These are phyloP conservation scores for Talaromyces wortmannii DNA, from an alignment of 495 filamentous ascomycete species.

Conservation along the genomic window DNA sequence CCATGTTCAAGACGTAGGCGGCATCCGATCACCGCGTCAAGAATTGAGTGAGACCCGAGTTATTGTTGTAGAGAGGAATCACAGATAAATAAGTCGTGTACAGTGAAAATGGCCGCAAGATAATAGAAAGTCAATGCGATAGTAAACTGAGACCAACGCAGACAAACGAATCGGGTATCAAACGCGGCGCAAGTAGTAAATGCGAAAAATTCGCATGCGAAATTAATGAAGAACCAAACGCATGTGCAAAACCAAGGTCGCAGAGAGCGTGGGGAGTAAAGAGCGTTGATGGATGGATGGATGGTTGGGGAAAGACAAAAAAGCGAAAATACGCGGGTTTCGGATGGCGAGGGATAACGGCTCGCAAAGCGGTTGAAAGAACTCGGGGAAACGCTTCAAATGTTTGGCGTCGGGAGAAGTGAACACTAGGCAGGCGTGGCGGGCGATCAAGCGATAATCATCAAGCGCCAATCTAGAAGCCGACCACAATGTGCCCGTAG, in stretches of 20 bases:
- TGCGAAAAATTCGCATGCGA: not conserved
- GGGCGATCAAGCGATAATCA: no score
- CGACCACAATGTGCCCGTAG: not conserved
- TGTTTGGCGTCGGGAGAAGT: not conserved
- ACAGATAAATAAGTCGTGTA: not conserved
- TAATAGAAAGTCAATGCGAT: no score
- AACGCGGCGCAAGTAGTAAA: not conserved
- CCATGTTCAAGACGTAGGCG: not conserved
- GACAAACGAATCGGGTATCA: not conserved
- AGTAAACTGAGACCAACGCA: no score
- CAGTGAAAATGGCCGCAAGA: no score
- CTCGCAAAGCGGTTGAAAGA: not conserved
- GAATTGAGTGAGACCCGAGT: not conserved
- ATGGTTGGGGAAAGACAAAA: slow-evolving; percentile 8
- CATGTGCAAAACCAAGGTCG: no score
- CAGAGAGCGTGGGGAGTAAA: not conserved
- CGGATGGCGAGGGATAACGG: not conserved
- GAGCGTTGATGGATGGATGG: not conserved
- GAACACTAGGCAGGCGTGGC: not conserved
- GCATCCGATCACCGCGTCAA: not conserved
- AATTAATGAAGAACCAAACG: not conserved
- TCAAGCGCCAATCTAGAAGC: no score
- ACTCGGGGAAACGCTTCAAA: not conserved
- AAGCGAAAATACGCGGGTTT: not conserved
- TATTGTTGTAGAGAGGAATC: not conserved